phyloP scores from a whole-genome alignment of 495 filamentous ascomycete genomes.

The Penicillium taxi region DNA sequence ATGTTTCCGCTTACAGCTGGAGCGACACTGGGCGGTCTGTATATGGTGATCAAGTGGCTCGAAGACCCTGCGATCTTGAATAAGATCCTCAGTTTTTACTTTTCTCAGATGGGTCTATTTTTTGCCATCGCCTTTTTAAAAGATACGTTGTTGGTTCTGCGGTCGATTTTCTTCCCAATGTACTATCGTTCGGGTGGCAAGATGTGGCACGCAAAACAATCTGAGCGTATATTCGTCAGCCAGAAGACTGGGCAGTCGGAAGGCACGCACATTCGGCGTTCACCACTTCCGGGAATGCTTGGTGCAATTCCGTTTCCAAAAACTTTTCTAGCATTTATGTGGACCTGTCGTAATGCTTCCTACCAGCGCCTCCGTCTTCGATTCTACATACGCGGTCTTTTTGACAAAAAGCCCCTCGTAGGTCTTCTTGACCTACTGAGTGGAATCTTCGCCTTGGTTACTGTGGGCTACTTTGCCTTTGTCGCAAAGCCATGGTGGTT shows the following conservation, averaged over 20 bases:
- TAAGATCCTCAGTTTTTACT: conserved; percentile 77
- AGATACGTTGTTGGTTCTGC: conserved; percentile 55
- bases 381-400: conserved; percentile 34
- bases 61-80: conserved; percentile 75
- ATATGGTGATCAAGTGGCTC: conserved; percentile 83
- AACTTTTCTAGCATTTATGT: conserved; percentile 27
- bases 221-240: conserved; percentile 27
- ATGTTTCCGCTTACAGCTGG: conserved; percentile 81
- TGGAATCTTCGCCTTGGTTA: conserved; percentile 46
- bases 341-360: conserved; percentile 39
- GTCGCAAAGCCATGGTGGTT: conserved; percentile 67
- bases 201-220: conserved; percentile 32
- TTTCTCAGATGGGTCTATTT: conserved; percentile 69
- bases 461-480: conserved; percentile 61
- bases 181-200: conserved; percentile 32
- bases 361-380: conserved; percentile 43
- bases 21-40: conserved; percentile 62
- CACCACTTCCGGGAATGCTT: conserved; percentile 49
- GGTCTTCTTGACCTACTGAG: conserved; percentile 53
- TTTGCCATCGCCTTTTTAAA: conserved; percentile 61
- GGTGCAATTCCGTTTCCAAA: conserved; percentile 35
- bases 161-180: conserved; percentile 66
- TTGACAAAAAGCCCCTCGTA: conserved; percentile 38
- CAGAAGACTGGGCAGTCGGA: conserved; percentile 6
- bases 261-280: conserved; percentile 22